phyloP scores from a whole-genome alignment of 1,139 yeast genomes.

The Geotrichum klebahnii region DNA sequence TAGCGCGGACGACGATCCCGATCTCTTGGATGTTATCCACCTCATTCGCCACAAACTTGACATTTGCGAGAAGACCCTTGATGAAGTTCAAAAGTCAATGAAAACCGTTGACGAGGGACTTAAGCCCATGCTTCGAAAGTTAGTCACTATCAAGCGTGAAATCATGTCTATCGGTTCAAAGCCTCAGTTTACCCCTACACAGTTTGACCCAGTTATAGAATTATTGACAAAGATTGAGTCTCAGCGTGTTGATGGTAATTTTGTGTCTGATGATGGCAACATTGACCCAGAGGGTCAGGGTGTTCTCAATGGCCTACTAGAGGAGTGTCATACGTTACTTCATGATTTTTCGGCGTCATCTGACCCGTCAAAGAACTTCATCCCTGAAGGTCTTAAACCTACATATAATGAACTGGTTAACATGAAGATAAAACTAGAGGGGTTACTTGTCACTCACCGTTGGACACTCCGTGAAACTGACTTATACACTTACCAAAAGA shows the following conservation, averaged over 20 bases:
- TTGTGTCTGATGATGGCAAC: constrained; percentile 33
- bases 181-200: constrained; percentile 36
- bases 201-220: constrained; percentile 39
- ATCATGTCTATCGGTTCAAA: constrained; percentile 48
- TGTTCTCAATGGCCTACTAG: constrained; percentile 49
- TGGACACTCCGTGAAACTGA: constrained; percentile 98
- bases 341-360: constrained; percentile 63
- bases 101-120: constrained; percentile 32
- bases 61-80: constrained; percentile 30
- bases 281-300: constrained; percentile 49
- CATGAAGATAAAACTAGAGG: constrained; percentile 70
- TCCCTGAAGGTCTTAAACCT: constrained; percentile 49
- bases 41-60: constrained; percentile 32
- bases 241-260: constrained; percentile 46
- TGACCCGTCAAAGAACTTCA: constrained; percentile 40
- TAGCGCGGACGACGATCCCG: constrained; percentile 33
- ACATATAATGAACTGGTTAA: constrained; percentile 54
- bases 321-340: constrained; percentile 72
- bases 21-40: constrained; percentile 33
- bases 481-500: constrained; percentile 72
- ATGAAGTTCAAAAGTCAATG: constrained; percentile 31
- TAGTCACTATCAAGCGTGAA: constrained; percentile 51
- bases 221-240: constrained; percentile 45
- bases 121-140: constrained; percentile 33
- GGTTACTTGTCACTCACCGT: constrained; percentile 79